Percentiles rank a stretch among this genome's conserved stretches.
phyloP scores from a whole-genome alignment of 2,329 filamentous ascomycete genomes.

The Balansia obtecta region DNA sequence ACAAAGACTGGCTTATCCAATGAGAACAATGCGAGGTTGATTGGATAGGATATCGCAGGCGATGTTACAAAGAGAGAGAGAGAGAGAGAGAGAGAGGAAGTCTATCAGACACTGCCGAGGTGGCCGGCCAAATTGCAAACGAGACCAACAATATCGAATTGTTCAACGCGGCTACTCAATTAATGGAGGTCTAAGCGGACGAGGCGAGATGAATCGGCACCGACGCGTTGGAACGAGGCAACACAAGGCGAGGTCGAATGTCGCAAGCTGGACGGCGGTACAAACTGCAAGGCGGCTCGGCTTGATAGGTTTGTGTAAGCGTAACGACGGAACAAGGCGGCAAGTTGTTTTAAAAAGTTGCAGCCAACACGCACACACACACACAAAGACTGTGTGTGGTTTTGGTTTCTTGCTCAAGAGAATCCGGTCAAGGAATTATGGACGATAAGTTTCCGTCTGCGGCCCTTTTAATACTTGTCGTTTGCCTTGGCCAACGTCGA shows the following conservation, averaged over 20 bases:
- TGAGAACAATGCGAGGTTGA: neutral
- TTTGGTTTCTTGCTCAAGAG: neutral
- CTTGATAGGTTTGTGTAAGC: constrained; percentile 9
- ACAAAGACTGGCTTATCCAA: constrained; percentile 3
- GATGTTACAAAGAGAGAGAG: constrained; percentile 10
- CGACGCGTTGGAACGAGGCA: constrained; percentile 19
- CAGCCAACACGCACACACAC: neutral
- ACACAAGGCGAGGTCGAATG: constrained; percentile 19
- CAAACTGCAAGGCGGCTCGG: constrained; percentile 7
- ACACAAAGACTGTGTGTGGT: neutral
- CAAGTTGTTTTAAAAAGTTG: neutral
- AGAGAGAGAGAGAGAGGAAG: constrained; percentile 11
- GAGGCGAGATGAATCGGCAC: constrained; percentile 22
- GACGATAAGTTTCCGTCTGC: neutral
- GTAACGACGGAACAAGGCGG: constrained; percentile 4
- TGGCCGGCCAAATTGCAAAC: constrained; percentile 18
- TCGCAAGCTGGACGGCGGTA: constrained; percentile 12
- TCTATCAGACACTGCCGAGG: constrained; percentile 17
- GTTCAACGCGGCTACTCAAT: constrained; percentile 18
- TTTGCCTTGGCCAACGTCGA: neutral
- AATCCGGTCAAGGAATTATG: neutral
- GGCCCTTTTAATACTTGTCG: neutral
- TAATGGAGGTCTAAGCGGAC: constrained; percentile 15
- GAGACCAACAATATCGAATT: constrained; percentile 23
- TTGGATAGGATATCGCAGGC: constrained; percentile 7